Base-by-base conservation (phyloP, 352 stramenopile species). In the Phytopythium kandeliae region DNA sequence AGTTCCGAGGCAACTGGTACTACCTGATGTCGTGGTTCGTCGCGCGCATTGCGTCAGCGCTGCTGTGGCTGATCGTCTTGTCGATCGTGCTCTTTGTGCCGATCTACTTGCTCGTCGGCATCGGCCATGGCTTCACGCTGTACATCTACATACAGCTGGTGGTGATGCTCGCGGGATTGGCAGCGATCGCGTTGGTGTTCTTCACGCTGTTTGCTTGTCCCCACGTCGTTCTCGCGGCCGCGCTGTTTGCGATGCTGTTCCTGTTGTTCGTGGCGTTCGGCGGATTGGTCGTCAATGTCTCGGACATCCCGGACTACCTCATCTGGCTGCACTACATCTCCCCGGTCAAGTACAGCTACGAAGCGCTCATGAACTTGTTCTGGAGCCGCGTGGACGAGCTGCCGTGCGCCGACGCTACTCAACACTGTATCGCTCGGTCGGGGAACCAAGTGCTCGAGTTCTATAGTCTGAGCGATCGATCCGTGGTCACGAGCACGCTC, bases 301-400 rank as follows among this genome's bases (percentile, higher is more conserved):
- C 68, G 40, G 58, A 69, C 30, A 71, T 69, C 8, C 73, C 70
- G 0, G 67, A 75, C 54, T 85, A 67, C 65, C 61, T 81, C 2
- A 50, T 69, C 42, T 85, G 73, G 73, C 54, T 85, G n/a, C 68
- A 79, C 35, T 81, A 78, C 61, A 64, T 85, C n/a, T 85, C 73
- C 16, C 71, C 71, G 0, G 42, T 85, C 31, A 77, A 75, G 48
- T 85, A 78, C 55, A 60, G 50, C n/a, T 81, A 69, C 41, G 67
- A 74, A 15, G 67, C 66, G 2, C 30, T 78, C 33, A 81, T 78
- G 65, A 70, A 68, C 19, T 55, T 75, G 8, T 81, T 76, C 55
- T 85, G 73, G 73, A 58, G 65, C 46, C 62, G 55, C 26, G 54
- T 81, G 7, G 54, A 62, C 24, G 34, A 34, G 0, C 67, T 85